These are phyloP conservation scores for Quercus ilex DNA, from an alignment of 306 rosid species.

Conservation along the genomic window DNA sequence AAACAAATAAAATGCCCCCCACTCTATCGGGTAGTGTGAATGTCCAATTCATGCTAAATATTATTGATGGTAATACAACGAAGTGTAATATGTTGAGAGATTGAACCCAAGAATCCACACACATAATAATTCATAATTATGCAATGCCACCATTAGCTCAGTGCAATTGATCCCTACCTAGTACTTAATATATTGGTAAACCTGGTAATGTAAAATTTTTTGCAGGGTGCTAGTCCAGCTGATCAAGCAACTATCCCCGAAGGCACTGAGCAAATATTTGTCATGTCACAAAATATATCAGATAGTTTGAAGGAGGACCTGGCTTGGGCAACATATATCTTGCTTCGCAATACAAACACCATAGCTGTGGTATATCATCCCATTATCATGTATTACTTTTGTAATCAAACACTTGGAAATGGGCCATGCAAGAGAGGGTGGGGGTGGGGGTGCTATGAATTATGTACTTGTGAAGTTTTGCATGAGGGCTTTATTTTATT, in stretches of 20 bases:
- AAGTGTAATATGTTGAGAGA: background rate
- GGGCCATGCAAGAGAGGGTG: background rate
- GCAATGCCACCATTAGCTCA: background rate
- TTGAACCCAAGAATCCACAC: background rate
- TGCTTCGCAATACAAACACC: slow-evolving; percentile 75
- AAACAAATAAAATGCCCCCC: no score
- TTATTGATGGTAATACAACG: no score
- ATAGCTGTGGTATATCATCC: slow-evolving; percentile 49
- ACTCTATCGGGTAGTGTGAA: no score
- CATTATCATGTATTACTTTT: slow-evolving; percentile 6
- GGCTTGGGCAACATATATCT: slow-evolving; percentile 86
- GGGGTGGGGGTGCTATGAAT: background rate
- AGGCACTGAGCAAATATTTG: slow-evolving; percentile 68
- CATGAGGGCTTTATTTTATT: background rate
- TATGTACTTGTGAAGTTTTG: background rate
- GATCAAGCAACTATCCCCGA: slow-evolving; percentile 66
- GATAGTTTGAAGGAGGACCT: slow-evolving; percentile 66
- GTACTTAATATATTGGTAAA: background rate
- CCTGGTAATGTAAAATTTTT: slow-evolving; percentile 10
- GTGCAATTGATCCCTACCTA: background rate
- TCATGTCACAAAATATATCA: slow-evolving; percentile 51
- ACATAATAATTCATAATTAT: background rate
- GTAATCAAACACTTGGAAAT: background rate
- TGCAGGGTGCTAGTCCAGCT: slow-evolving; percentile 69
- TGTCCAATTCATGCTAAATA: no score